phyloP scores from a whole-genome alignment of 73 alveolate species.

The Paramecium tetraurelia region DNA sequence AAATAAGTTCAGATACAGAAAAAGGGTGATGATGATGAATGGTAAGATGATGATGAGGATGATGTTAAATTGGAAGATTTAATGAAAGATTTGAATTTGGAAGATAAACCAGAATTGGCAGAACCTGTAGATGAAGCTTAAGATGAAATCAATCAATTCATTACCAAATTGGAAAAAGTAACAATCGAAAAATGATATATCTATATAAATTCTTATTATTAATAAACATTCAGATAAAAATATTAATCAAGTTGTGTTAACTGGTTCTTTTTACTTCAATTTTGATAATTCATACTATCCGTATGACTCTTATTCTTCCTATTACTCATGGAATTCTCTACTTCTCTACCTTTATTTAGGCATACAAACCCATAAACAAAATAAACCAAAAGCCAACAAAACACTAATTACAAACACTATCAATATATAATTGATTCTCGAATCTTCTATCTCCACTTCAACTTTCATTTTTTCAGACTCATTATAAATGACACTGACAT shows the following conservation, averaged over 20 bases:
- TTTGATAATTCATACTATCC: not conserved
- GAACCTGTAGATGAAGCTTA: conserved; percentile 27
- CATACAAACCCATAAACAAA: not conserved
- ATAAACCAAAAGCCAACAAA: not conserved
- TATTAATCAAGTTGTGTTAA: not conserved
- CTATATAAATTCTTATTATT: not conserved
- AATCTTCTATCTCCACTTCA: not conserved
- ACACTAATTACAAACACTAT: not conserved
- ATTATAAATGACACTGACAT: not conserved
- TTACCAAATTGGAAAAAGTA: conserved; percentile 40
- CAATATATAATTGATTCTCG: not conserved
- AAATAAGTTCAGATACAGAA: not conserved
- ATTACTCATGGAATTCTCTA: not conserved
- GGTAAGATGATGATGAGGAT: conserved; percentile 43
- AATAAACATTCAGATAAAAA: too few relatives aligned
- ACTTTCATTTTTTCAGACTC: not conserved
- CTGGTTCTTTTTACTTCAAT: not conserved
- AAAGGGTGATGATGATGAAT: not conserved
- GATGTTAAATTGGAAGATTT: conserved; percentile 59
- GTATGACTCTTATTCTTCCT: not conserved
- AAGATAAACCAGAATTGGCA: conserved; percentile 44
- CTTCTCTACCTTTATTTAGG: not conserved
- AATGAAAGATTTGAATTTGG: conserved; percentile 48
- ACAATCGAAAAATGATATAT: conserved; percentile 52
- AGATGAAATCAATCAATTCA: conserved; percentile 51